Base-by-base conservation (phyloP, 768 basidiomycete species). In the Suillus bovinus region DNA sequence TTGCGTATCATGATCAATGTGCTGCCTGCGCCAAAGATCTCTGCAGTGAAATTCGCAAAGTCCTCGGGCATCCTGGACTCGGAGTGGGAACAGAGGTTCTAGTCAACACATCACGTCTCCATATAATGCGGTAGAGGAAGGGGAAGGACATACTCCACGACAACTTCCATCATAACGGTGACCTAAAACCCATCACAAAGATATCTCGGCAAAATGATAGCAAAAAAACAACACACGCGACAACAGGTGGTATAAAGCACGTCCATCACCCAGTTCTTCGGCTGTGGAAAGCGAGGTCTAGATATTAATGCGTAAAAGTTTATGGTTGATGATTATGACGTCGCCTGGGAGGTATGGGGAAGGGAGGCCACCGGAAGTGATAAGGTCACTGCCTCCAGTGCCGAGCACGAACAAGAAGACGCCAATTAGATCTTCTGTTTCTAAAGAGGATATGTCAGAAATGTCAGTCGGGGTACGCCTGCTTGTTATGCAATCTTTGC, bases 371-470 rank as follows among this genome's bases (percentile, higher is more conserved):
- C 84, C 81, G 0, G 91, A 91, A 10, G 93, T 93, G 67, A 93
- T 93, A 60, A 93, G 76, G 34, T 91, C 92, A 67, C 88, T 91
- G 27, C 91, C 92, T 33, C 90, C 90, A 7, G 87, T 84, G 9
- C 92, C 93, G 68, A 87, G 94, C 24, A 93, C 86, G 8, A 34
- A 34, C 0, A 34, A 34, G 71, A 94, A 94, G 8, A 93, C 92
- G 29, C 91, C 92, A 62, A 86, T 89, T 17, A 94, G 77, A 7
- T 90, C 89, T 72, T 93, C 92, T 80, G 22, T 87, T 82, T 90
- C 90, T 46, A 83, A 83, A 69, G 90, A 93, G 58, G 16, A 63
- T 29, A 31, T 62, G 41, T 63, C 14, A 56, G 38, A 54, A 33
- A 27, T 8, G 27, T 13, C 63, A 56, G 24, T n/a, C 50, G 9